phyloP scores from a whole-genome alignment of 371 early-diverging fungal species.

The Lichtheimia hyalospora region DNA sequence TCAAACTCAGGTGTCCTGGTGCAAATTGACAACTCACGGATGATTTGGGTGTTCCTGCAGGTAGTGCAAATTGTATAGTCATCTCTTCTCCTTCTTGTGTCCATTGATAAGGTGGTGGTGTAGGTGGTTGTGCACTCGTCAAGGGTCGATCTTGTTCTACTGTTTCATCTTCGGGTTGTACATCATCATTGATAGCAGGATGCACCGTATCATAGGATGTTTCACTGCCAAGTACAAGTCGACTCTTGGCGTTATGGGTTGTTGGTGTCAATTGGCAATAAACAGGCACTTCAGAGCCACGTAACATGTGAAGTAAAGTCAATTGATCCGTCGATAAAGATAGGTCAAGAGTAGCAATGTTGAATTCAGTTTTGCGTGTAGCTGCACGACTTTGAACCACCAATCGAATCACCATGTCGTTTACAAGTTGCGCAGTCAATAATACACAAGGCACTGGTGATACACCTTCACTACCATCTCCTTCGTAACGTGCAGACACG shows the following conservation, averaged over 20 bases:
- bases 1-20: constrained; percentile 44
- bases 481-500: constrained; percentile 24
- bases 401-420: constrained; percentile 17
- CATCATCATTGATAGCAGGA: constrained; percentile 3
- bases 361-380: constrained; percentile 27
- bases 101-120: constrained; percentile 63
- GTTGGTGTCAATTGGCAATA: constrained; percentile 52
- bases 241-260: constrained; percentile 21
- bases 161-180: constrained; percentile 13
- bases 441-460: constrained; percentile 46
- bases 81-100: constrained; percentile 67
- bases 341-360: constrained; percentile 45
- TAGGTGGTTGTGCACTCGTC: constrained; percentile 5
- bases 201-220: constrained; percentile 24
- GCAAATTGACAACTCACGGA: constrained; percentile 61
- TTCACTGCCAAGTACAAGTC: constrained; percentile 56
- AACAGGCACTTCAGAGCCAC: constrained; percentile 64
- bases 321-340: constrained; percentile 18
- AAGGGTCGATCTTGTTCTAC: constrained; percentile 12
- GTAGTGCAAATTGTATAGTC: constrained; percentile 62
- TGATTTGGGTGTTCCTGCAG: constrained; percentile 45
- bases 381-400: constrained; percentile 39
- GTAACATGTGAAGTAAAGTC: constrained; percentile 45
- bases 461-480: constrained; percentile 40
- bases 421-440: constrained; percentile 26